These are phyloP conservation scores for Rubroboletus satanas DNA, from an alignment of 768 basidiomycete genomes.

Conservation along the genomic window DNA sequence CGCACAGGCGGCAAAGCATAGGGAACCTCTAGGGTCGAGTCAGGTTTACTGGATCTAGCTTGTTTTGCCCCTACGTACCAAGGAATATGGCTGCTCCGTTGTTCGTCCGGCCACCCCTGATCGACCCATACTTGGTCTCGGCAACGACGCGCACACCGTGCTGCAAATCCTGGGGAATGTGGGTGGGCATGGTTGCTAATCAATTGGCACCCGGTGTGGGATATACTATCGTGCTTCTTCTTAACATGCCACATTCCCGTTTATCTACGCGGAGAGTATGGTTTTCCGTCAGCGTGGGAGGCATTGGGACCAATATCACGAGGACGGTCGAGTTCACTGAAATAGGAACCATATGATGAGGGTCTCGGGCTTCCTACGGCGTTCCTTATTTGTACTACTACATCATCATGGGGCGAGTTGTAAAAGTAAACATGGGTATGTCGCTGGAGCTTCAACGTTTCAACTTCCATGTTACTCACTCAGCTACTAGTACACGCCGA, in stretches of 20 bases:
- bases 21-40: constrained; percentile 54
- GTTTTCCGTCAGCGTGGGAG: constrained; percentile 7
- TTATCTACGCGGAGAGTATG: constrained; percentile 11
- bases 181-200: constrained; percentile 20
- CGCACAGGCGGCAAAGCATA: constrained; percentile 64
- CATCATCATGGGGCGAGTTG: not conserved
- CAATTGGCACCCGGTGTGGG: not conserved
- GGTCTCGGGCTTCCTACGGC: constrained; percentile 4
- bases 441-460: constrained; percentile 1
- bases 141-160: constrained; percentile 42
- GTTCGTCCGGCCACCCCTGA: constrained; percentile 55
- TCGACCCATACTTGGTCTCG: constrained; percentile 50
- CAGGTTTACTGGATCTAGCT: too few relatives aligned
- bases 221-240: not conserved
- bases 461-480: not conserved
- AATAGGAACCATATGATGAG: not conserved
- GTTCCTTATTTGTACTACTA: not conserved
- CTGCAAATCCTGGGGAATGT: constrained; percentile 57
- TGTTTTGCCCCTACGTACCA: constrained; percentile 35
- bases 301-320: not conserved
- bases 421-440: not conserved
- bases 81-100: constrained; percentile 65
- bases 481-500: not conserved
- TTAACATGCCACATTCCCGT: not conserved
- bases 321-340: not conserved